Evolutionary conservation across 371 early-diverging fungal genomes (phyloP).

Genomic region (Mortierella sp.): DNA sequence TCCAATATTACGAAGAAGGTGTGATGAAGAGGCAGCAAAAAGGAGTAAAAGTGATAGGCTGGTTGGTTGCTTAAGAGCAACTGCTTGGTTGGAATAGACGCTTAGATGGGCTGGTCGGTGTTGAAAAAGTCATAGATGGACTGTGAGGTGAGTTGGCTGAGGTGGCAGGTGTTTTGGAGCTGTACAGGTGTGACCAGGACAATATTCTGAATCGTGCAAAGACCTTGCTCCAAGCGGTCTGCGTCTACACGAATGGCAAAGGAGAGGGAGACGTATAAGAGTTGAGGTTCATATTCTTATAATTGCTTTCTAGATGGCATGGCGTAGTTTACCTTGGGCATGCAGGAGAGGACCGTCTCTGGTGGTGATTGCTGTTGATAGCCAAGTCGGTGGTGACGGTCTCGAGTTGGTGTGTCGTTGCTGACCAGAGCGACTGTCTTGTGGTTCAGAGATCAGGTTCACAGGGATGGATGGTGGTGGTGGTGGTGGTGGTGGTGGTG

Average conservation of each 20-base stretch:
- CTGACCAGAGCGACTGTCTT: too few relatives aligned
- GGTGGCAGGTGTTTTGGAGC: constrained; percentile 5
- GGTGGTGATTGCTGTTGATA: not conserved
- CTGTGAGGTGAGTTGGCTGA: not conserved
- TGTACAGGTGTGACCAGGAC: constrained; percentile 19
- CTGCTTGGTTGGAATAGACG: too few relatives aligned
- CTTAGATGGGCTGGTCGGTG: constrained; percentile 24
- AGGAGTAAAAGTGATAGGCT: not conserved
- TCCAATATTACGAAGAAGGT: not conserved
- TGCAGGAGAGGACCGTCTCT: not conserved
- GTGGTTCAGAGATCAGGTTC: too few relatives aligned
- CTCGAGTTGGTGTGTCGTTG: too few relatives aligned
- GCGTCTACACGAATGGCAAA: constrained; percentile 10
- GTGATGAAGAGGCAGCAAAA: not conserved
- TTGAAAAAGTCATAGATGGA: constrained; percentile 35
- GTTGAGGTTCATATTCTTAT: too few relatives aligned
- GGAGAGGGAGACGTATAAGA: too few relatives aligned
- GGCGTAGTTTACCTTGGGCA: not conserved
- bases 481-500: not conserved
- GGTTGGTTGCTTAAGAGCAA: too few relatives aligned
- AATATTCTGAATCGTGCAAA: constrained; percentile 26
- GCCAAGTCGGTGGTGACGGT: not conserved
- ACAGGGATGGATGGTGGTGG: too few relatives aligned
- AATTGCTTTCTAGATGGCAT: too few relatives aligned
- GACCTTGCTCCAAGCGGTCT: constrained; percentile 1